Base-by-base conservation (phyloP, 352 stramenopile species). In the Phytophthora litchii region DNA sequence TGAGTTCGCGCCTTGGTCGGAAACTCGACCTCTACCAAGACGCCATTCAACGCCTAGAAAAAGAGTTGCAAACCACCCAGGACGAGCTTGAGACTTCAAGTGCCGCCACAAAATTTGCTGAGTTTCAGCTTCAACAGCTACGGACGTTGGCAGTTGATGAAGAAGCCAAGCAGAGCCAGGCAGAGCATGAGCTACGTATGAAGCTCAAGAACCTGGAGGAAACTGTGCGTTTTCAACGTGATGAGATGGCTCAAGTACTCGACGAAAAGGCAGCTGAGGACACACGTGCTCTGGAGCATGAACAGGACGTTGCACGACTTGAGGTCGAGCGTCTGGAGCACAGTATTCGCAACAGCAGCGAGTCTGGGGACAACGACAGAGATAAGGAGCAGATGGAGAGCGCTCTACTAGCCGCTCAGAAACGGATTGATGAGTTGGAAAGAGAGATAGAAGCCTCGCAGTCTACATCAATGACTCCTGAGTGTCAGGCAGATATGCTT, bases 41-140 rank as follows among this genome's bases (percentile, higher is more conserved):
- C 35, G 67, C 67, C 2, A 87, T 93, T 35, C 78, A 89, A 37
- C 80, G 83, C 11, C 51, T 92, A 12, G 78, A 94, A 45, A 86
- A 88, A 41, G 72, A 82, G 21, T 45, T 91, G 35, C 42, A 86
- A 37, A 70, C 73, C 11, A 77, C 71, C 0, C 80, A 91, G 44
- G 84, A 94, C 23, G 84, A 94, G 20, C 67, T 92, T n/a, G 84
- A 94, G 54, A 94, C 84, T 1, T 85, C 82, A 0, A 90, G 75
- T 35, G 76, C 78, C 12, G 78, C 84, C 11, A 86, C 80, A 1
- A 94, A 94, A 38, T 94, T 90, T 58, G 84, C 82, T 13, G 82
- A 94, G 52, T 94, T 91, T 35, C 80, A 92, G 44, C 62, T 94
- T 4, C 76, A 89, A 31, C 81, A 93, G 43, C 67, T 91, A 23